A percentile compares a stretch with the other conserved stretches of the same genome.
These are phyloP conservation scores for Primulina eburnea DNA, from an alignment of 257 asterid genomes.

Conservation along the genomic window DNA sequence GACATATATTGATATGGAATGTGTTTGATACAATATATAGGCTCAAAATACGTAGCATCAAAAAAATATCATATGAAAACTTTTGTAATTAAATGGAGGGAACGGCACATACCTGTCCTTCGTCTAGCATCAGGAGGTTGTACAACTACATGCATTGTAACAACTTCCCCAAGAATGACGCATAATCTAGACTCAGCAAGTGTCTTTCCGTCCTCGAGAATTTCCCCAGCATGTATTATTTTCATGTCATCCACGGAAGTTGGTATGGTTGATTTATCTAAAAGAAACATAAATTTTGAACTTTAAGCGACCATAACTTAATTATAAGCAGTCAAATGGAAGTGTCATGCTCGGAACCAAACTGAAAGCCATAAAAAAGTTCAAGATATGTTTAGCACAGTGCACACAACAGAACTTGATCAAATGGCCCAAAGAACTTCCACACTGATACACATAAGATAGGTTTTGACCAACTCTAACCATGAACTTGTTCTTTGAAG, in stretches of 20 bases:
- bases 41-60: not conserved
- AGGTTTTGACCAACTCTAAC: too few relatives aligned
- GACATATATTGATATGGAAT: too few relatives aligned
- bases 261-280: constrained; percentile 45
- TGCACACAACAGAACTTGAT: not conserved
- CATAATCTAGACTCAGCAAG: constrained; percentile 43
- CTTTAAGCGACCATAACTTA: constrained; percentile 7
- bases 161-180: constrained; percentile 36
- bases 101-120: constrained; percentile 34
- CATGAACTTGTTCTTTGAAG: too few relatives aligned
- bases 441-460: too few relatives aligned
- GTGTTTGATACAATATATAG: not conserved
- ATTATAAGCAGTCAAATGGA: not conserved
- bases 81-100: not conserved
- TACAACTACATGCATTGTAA: constrained; percentile 62
- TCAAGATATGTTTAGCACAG: too few relatives aligned
- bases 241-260: constrained; percentile 44
- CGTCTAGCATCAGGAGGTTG: constrained; percentile 43
- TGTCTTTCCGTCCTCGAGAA: constrained; percentile 50
- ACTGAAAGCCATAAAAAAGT: too few relatives aligned
- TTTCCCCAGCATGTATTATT: constrained; percentile 49
- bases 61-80: not conserved
- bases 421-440: too few relatives aligned
- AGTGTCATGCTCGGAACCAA: not conserved
- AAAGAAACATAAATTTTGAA: not conserved